Evolutionary conservation across 2,329 filamentous ascomycete species (phyloP), one percentile per base, ranked within the genome.

Genomic region (Ilyonectria sp.): DNA sequence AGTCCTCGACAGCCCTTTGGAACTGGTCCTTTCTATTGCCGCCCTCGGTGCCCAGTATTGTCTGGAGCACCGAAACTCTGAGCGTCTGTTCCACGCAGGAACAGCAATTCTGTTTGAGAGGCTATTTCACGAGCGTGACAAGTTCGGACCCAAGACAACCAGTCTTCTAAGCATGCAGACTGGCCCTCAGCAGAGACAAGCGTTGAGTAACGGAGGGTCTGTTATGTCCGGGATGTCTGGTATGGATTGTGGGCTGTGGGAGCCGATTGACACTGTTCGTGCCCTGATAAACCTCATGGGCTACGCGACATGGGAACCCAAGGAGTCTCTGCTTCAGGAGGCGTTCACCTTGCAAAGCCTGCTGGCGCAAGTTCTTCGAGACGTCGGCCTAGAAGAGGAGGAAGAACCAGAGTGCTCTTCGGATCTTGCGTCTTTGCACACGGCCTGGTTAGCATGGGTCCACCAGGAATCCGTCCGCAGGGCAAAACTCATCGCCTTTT

Each of bases 11-110:
- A 71, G 74, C 15, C 74, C 80, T 0, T 62, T 78, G 0, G 80
- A 82, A 37, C 57, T 82, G 1, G 63, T 82, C 0, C 67, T 81
- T 8, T 78, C 75, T 0, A 75, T 82, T 6, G 71, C 76, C 1
- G 74, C 80, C 0, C 72, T 82, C 4, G 80, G 80, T 0, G 79
- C 81, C 0, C 80, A 82, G 68, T 82, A 82, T 60, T 80, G 79
- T 21, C 81, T 82, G 29, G 81, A 82, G 67, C 76, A 78, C 3
- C 76, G 75, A 1, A 77, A 74, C 13, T 80, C 80, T 0, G 77
- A 80, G n/a, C 72, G 74, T 1, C 49, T 82, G 0, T 82, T 82
- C 47, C 70, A 74, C 6, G 76, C 78, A 1, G 79, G 75, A 0
- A 80, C 79, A 58, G 70, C 78, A 0, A 69, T 82, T 1, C 35